Evolutionary conservation across 768 basidiomycete species (phyloP), one percentile per base, ranked within the genome.

Genomic region (Mycena venus): DNA sequence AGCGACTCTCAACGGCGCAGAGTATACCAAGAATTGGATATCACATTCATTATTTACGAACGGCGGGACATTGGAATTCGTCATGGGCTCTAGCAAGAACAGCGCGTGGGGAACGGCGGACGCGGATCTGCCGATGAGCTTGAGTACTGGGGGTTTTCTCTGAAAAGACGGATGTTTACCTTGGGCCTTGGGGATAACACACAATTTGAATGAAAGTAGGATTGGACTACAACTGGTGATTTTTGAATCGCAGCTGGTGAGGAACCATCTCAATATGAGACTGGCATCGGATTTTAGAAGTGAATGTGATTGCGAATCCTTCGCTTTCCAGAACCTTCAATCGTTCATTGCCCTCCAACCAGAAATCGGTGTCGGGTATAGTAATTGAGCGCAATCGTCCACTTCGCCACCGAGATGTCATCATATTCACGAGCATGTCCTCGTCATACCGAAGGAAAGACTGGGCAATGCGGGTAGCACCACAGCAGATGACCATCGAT

Each of bases 1-100:
- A 14, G 75, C 75, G 47, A 76, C 67, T 1, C 63, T 76, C 27
- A 76, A 76, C 49, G 75, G 75, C 21, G 10, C 9, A 12, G 56
- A 68, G 36, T 72, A 73, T 51, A 68, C 66, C 3, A 68, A 68
- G 23, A 73, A 73, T 40, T 73, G 72, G 72, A 73, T 73, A 62
- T 68, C 72, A 12, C 72, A 73, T 38, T 25, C 40, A 6, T 21
- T 73, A n/a, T 68, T 73, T 15, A 68, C 65, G 3, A 47, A 23
- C 3, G 72, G 72, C 14, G 65, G 66, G 17, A 73, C 66, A 10
- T 25, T 73, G 47, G 12, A 40, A 7, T 27, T 68, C 11, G 60
- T 73, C 29, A 73, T 73, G 72, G 72, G 72, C 19, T 61, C 66
- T 27, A 68, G 53, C 60, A 62, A 68, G 23, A 62, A 25, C 34